These are phyloP conservation scores for Fraxinus platypoda DNA, from an alignment of 305 asterid species.

Conservation along the genomic window DNA sequence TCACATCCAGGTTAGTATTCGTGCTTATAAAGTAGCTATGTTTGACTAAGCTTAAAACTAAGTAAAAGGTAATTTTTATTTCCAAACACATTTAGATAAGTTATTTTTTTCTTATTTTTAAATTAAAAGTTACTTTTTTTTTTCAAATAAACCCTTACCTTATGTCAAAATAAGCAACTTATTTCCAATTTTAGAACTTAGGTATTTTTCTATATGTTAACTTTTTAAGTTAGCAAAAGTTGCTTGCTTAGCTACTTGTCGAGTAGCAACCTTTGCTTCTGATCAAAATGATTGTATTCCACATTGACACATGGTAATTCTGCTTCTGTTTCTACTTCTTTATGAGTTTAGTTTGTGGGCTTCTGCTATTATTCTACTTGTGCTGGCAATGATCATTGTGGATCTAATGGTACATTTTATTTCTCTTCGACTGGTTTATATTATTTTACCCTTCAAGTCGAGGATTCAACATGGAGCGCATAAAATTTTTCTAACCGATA, in stretches of 20 bases:
- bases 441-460: background rate
- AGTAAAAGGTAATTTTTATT: background rate
- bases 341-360: constrained; percentile 73
- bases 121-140: background rate
- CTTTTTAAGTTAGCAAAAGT: background rate
- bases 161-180: background rate
- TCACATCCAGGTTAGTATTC: constrained; percentile 77
- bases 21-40: background rate
- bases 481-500: background rate
- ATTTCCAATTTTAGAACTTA: background rate
- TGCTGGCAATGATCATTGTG: constrained; percentile 79
- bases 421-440: background rate
- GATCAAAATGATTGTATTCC: constrained; percentile 3
- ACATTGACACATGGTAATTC: constrained; percentile 1
- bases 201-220: background rate
- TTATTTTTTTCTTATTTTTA: background rate
- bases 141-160: background rate
- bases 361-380: constrained; percentile 84
- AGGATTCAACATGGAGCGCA: constrained; percentile 9
- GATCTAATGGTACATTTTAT: constrained; percentile 72
- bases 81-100: background rate
- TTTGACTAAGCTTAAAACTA: background rate
- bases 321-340: background rate
- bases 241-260: constrained; percentile 5
- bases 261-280: constrained; percentile 1